Evolutionary conservation across 306 rosid genomes (phyloP), one percentile per base, ranked within the genome.

Genomic region (Acacia melanoxylon): DNA sequence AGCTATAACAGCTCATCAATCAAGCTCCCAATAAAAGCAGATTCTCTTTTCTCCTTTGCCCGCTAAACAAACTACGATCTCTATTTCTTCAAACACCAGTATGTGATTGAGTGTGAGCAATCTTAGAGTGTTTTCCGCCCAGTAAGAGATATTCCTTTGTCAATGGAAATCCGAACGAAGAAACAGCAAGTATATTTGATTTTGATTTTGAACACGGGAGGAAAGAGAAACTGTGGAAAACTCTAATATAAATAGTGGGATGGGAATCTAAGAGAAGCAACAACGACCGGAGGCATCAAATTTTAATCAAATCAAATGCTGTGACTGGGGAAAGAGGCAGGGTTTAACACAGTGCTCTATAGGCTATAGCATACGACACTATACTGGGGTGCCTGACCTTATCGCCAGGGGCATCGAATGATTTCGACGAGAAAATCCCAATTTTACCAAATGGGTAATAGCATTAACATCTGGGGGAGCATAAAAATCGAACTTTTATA

Each of bases 31-130:
- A 86, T 80, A 93, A 96, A 37, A 96, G 94, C 91, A 93, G 94
- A 96, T 96, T 91, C 98, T 94, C 98, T 93, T 95, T 92, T 87
- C 84, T 82, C 84, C 89, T 89, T 76, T 85, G 81, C 80, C 82
- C 61, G 37, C 45, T 48, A 70, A 79, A 71, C 79, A 80, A 5
- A 84, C 87, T 76, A 80, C 66, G 75, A 61, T 82, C 86, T 66
- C 86, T 73, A 78, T 58, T 77, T 82, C 63, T 85, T 86, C 86
- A 83, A 77, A 78, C 84, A 76, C 78, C 82, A 83, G 59, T 70
- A 65, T 48, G 72, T 48, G 91, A 84, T 84, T 82, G 89, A 85
- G 41, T 49, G 82, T 72, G 42, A 82, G 68, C 77, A 68, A 78
- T 22, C 31, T 76, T 56, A 5, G 63, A 75, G 87, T 80, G 81